These are phyloP conservation scores for Chlamydomonas incerta DNA, from an alignment of 139 green algal species.

Conservation along the genomic window DNA sequence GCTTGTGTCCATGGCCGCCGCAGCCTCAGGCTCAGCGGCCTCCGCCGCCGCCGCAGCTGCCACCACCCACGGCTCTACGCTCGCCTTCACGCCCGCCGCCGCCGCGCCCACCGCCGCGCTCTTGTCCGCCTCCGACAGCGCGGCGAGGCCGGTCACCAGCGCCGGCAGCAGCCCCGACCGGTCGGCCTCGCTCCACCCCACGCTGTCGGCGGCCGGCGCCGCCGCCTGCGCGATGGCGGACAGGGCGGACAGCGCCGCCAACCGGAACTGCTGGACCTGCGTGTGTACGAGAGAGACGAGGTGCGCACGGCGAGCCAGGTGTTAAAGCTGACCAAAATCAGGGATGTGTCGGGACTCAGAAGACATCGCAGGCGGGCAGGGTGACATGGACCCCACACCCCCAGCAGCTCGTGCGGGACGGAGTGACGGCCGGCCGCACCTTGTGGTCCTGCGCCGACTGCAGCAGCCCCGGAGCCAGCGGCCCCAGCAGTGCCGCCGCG, in stretches of 20 bases:
- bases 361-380: too few species aligned
- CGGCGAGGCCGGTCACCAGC: not conserved
- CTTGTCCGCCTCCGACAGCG: conserved; percentile 31
- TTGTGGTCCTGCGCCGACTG: not conserved
- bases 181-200: conserved; percentile 16
- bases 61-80: not conserved
- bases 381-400: too few species aligned
- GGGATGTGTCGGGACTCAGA: too few species aligned
- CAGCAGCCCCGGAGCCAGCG: conserved; percentile 1
- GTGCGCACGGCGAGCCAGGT: not conserved
- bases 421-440: not conserved
- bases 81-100: not conserved
- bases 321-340: not conserved
- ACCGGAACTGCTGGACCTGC: not conserved
- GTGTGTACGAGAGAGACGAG: not conserved
- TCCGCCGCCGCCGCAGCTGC: not conserved
- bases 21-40: not conserved
- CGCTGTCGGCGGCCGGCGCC: not conserved
- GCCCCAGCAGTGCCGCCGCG: conserved; percentile 1
- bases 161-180: conserved; percentile 17
- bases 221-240: not conserved
- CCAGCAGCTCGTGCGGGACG: too few species aligned
- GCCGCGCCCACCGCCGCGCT: conserved; percentile 17
- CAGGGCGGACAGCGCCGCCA: not conserved
- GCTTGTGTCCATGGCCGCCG: too few species aligned